A percentile compares a stretch with the other conserved stretches of the same genome.
Conservation (phyloP, 2,329 filamentous ascomycete species). For the Dactylellina drechsleri region DNA sequence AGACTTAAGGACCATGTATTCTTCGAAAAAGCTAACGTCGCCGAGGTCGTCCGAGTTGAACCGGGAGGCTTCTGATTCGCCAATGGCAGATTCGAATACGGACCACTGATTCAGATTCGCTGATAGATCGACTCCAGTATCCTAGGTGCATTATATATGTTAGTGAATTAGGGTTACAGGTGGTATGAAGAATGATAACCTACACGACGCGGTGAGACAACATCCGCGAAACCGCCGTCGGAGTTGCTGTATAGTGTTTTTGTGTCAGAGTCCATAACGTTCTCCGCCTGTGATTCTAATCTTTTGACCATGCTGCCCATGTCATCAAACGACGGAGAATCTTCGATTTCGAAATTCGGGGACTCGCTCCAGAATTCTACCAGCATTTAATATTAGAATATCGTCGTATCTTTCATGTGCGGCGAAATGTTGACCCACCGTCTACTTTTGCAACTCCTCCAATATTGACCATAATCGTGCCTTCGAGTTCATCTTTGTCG, state of each 20-base stretch:
- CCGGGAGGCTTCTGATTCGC: conserved; percentile 37
- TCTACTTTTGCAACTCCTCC: conserved; percentile 39
- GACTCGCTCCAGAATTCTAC: conserved; percentile 34
- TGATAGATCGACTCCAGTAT: conserved; percentile 30
- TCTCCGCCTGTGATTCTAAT: conserved; percentile 39
- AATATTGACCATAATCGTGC: conserved; percentile 35
- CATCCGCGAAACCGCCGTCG: conserved; percentile 43
- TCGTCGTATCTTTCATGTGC: neutral
- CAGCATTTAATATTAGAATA: conserved; percentile 9
- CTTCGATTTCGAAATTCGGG: conserved; percentile 37
- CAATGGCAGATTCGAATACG: conserved; percentile 44
- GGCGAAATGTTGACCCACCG: conserved; percentile 9
- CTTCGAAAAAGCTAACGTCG: conserved; percentile 48
- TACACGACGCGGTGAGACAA: conserved; percentile 46
- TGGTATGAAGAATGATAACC: neutral
- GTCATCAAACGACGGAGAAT: conserved; percentile 33
- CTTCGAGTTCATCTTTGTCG: conserved; percentile 42
- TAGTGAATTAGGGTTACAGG: neutral
- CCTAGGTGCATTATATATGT: conserved; percentile 11
- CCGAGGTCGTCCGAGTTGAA: conserved; percentile 36
- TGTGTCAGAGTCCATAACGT: conserved; percentile 31
- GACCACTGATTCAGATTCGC: conserved; percentile 43
- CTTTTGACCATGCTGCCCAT: conserved; percentile 35
- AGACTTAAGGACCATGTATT: conserved; percentile 55
- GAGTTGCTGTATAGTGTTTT: conserved; percentile 49